These are phyloP conservation scores for Torulaspora microellipsoides DNA, from an alignment of 805 yeast species.

Conservation along the genomic window DNA sequence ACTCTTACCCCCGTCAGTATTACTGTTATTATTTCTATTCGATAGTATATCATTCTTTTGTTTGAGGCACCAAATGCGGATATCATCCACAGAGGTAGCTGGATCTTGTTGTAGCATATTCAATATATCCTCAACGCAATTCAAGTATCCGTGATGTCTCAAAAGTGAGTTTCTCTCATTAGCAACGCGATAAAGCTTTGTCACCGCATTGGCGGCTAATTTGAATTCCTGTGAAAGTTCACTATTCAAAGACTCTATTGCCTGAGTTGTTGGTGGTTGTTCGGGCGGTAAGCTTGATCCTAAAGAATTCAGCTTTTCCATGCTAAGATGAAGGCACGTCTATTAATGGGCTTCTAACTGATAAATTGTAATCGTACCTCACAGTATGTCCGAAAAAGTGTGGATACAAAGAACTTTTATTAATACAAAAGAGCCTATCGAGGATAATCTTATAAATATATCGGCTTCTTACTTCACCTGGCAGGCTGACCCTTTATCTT, in stretches of 20 bases:
- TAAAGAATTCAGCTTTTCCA: constrained; percentile 25
- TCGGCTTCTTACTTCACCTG: too few relatives aligned
- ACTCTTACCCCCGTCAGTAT: constrained; percentile 1
- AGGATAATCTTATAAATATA: too few relatives aligned
- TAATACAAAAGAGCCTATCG: too few relatives aligned
- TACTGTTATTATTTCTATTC: constrained; percentile 1
- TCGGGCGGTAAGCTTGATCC: constrained; percentile 31
- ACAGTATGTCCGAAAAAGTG: too few relatives aligned
- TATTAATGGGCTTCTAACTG: too few relatives aligned
- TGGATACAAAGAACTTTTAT: too few relatives aligned
- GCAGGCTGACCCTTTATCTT: too few relatives aligned
- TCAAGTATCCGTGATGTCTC: constrained; percentile 55
- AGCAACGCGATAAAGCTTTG: constrained; percentile 59
- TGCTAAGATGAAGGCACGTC: not conserved
- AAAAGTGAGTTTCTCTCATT: constrained; percentile 47
- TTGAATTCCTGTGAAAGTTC: constrained; percentile 63
- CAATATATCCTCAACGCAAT: constrained; percentile 56
- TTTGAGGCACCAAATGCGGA: constrained; percentile 27
- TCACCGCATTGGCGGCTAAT: constrained; percentile 68
- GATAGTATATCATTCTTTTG: constrained; percentile 19
- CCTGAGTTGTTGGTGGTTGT: constrained; percentile 29
- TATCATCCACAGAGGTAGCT: constrained; percentile 16
- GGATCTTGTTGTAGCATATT: constrained; percentile 29
- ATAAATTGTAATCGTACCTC: too few relatives aligned
- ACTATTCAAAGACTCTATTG: constrained; percentile 36